Conservation (phyloP, 148 eudicot species). For the Heliosperma pusillum region DNA sequence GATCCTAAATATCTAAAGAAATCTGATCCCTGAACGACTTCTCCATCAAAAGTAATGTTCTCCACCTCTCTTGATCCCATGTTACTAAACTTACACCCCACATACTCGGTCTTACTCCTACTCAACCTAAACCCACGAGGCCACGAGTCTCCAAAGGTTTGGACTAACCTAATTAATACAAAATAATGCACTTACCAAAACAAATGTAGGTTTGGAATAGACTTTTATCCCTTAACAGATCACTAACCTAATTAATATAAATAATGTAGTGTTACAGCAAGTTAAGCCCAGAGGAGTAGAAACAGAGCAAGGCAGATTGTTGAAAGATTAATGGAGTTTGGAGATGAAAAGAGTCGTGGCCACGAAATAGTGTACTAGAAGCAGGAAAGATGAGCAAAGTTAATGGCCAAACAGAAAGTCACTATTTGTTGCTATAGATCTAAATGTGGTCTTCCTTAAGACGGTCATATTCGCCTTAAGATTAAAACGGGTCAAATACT, state of each 20-base stretch:
- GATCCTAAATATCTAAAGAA: too few species aligned
- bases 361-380: not conserved
- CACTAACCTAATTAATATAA: not conserved
- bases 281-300: not conserved
- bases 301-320: not conserved
- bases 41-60: too few species aligned
- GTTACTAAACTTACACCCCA: too few species aligned
- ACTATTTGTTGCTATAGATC: not conserved
- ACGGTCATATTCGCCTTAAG: too few species aligned
- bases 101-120: too few species aligned
- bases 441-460: too few species aligned
- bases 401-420: not conserved
- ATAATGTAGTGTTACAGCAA: not conserved
- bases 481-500: too few species aligned
- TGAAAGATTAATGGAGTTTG: not conserved
- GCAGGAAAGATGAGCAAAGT: not conserved
- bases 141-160: too few species aligned
- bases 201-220: not conserved
- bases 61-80: too few species aligned
- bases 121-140: too few species aligned
- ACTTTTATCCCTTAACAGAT: not conserved
- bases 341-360: not conserved
- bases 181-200: not conserved
- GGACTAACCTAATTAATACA: too few species aligned
- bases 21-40: too few species aligned